These are phyloP conservation scores for Alternaria sp. DNA, from an alignment of 2,329 filamentous ascomycete species.

Conservation along the genomic window DNA sequence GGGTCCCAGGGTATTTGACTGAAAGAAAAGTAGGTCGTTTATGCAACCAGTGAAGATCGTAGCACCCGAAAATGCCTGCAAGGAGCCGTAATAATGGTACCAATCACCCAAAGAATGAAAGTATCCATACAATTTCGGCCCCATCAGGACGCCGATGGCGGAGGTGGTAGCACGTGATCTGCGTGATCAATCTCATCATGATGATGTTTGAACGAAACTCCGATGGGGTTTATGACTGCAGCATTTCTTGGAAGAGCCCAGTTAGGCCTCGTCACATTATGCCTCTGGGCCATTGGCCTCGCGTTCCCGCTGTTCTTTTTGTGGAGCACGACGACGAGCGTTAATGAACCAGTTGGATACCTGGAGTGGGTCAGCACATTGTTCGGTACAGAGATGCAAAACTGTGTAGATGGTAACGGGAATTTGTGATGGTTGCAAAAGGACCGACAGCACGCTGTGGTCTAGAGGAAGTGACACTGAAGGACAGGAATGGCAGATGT, in stretches of 20 bases:
- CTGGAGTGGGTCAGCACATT: slow-evolving; percentile 36
- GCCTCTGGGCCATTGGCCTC: slow-evolving; percentile 30
- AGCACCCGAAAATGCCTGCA: background rate
- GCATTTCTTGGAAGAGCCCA: background rate
- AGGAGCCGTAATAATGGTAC: background rate
- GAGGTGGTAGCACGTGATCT: background rate
- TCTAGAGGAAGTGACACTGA: slow-evolving; percentile 15
- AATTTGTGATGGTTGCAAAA: background rate
- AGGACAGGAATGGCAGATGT: slow-evolving; percentile 31
- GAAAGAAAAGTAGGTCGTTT: slow-evolving; percentile 11
- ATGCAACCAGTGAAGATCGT: slow-evolving; percentile 11
- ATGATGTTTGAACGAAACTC: background rate
- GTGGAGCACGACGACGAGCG: slow-evolving; percentile 66
- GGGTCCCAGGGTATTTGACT: slow-evolving; percentile 29
- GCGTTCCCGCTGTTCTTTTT: slow-evolving; percentile 43
- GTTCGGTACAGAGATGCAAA: background rate
- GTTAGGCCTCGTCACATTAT: background rate
- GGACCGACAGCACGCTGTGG: slow-evolving; percentile 14
- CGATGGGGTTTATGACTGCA: background rate
- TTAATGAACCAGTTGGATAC: slow-evolving; percentile 87
- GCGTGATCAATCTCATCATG: background rate
- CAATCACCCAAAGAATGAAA: slow-evolving; percentile 5
- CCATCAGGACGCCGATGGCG: slow-evolving; percentile 2
- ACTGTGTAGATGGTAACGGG: background rate
- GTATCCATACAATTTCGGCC: background rate